phyloP scores from a whole-genome alignment of 306 rosid genomes.

The Comarum palustre region DNA sequence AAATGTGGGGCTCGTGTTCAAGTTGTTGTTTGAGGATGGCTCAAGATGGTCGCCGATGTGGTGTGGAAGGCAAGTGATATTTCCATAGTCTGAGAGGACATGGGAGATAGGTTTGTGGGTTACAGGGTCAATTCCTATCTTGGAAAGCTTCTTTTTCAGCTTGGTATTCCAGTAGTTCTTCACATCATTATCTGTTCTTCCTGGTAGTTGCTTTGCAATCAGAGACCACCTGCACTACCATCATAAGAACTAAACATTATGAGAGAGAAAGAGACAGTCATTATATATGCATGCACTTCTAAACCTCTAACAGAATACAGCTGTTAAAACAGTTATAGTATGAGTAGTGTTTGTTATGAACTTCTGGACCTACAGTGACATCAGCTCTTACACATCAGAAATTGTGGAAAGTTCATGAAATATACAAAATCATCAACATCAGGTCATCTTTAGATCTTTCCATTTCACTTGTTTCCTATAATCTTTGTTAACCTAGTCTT shows the following conservation, averaged over 20 bases:
- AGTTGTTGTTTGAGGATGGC: slow-evolving; percentile 23
- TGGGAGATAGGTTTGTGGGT: slow-evolving; percentile 86
- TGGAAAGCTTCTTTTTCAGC: slow-evolving; percentile 79
- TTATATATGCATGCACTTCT: slow-evolving; percentile 2
- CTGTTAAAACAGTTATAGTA: slow-evolving; percentile 8
- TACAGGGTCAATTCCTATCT: slow-evolving; percentile 85
- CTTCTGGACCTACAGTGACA: slow-evolving; percentile 9
- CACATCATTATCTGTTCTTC: slow-evolving; percentile 96
- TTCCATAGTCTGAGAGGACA: slow-evolving; percentile 70
- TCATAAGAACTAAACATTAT: not conserved
- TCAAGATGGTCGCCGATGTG: slow-evolving; percentile 23
- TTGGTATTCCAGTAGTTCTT: slow-evolving; percentile 96
- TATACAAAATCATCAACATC: slow-evolving; percentile 2
- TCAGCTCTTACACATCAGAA: not conserved
- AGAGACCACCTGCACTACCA: slow-evolving; percentile 69
- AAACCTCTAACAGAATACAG: slow-evolving; percentile 3
- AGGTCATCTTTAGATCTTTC: slow-evolving; percentile 2
- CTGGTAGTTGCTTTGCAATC: slow-evolving; percentile 73
- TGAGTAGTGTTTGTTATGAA: not conserved
- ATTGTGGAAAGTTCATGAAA: not conserved
- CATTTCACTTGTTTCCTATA: not conserved
- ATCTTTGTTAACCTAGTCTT: not conserved
- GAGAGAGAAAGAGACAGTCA: not conserved
- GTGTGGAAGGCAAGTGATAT: slow-evolving; percentile 47
- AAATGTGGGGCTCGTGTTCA: slow-evolving; percentile 10